These are phyloP conservation scores for Durotheca rogersii DNA, from an alignment of 495 filamentous ascomycete species.

Conservation along the genomic window DNA sequence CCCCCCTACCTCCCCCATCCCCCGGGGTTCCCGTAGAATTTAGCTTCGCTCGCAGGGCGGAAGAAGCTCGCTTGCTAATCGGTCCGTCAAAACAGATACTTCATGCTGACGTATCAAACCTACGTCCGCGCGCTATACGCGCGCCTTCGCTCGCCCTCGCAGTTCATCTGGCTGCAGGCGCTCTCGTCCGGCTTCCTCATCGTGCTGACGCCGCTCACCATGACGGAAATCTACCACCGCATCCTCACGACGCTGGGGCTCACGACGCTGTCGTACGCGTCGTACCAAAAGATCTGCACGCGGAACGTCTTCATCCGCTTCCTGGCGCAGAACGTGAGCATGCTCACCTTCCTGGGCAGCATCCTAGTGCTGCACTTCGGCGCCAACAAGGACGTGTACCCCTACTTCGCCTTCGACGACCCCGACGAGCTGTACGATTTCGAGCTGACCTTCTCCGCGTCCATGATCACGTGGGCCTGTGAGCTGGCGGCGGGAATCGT, in stretches of 20 bases:
- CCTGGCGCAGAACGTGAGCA: constrained; percentile 63
- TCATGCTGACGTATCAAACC: constrained; percentile 65
- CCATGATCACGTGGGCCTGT: constrained; percentile 61
- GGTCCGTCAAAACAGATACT: constrained; percentile 58
- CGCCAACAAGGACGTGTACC: constrained; percentile 60
- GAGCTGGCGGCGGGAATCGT: constrained; percentile 59
- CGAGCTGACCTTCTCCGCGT: constrained; percentile 58
- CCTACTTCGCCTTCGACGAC: constrained; percentile 58
- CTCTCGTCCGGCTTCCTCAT: constrained; percentile 59
- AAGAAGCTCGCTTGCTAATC: no score
- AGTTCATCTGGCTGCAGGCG: constrained; percentile 61
- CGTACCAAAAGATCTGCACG: constrained; percentile 61
- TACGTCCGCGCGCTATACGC: constrained; percentile 70
- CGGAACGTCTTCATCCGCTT: constrained; percentile 63
- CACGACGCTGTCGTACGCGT: constrained; percentile 54
- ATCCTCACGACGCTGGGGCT: constrained; percentile 48
- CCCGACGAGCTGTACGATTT: constrained; percentile 53
- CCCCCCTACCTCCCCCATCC: neutral
- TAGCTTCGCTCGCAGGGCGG: no score
- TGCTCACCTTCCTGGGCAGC: constrained; percentile 62
- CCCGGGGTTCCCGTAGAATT: constrained; percentile 2
- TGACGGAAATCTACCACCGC: constrained; percentile 58
- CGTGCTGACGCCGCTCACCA: constrained; percentile 58
- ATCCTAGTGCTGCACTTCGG: constrained; percentile 63
- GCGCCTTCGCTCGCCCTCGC: constrained; percentile 57